Conservation (phyloP, 306 rosid genomes). For the Nissolia schottii region DNA sequence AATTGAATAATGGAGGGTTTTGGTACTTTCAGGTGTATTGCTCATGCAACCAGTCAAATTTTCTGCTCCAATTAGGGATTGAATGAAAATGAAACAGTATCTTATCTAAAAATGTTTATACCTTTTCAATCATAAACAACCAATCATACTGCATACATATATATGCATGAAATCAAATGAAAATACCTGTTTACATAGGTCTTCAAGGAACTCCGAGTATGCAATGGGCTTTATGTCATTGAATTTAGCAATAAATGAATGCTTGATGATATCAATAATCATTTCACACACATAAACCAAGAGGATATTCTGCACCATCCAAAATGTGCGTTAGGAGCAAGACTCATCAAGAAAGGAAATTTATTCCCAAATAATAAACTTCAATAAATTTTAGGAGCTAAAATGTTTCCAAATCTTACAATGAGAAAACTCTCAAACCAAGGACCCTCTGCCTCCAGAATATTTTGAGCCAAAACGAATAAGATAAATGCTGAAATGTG, state of each 20-base stretch:
- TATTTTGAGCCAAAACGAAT: constrained; percentile 95
- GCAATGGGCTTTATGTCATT: constrained; percentile 83
- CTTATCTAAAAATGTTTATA: neutral
- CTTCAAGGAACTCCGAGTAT: constrained; percentile 95
- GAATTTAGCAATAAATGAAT: constrained; percentile 93
- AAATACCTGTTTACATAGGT: constrained; percentile 85
- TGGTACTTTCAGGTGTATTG: neutral
- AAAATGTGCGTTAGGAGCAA: constrained; percentile 30
- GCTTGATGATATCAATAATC: constrained; percentile 84
- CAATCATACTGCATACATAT: neutral
- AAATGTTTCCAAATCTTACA: constrained; percentile 48
- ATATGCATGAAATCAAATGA: constrained; percentile 18
- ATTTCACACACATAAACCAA: constrained; percentile 87
- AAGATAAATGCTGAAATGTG: constrained; percentile 88
- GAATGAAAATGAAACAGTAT: constrained; percentile 14
- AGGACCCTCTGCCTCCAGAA: constrained; percentile 98
- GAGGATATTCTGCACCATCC: constrained; percentile 61
- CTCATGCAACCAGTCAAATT: constrained; percentile 10
- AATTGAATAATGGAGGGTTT: neutral
- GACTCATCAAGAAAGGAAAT: constrained; percentile 20
- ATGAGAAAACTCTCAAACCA: constrained; percentile 82
- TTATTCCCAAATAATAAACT: neutral
- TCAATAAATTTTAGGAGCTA: neutral
- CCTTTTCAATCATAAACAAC: neutral
- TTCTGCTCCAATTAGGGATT: neutral